These are phyloP conservation scores for Fusarium subglutinans DNA, from an alignment of 2,329 filamentous ascomycete genomes.

Conservation along the genomic window DNA sequence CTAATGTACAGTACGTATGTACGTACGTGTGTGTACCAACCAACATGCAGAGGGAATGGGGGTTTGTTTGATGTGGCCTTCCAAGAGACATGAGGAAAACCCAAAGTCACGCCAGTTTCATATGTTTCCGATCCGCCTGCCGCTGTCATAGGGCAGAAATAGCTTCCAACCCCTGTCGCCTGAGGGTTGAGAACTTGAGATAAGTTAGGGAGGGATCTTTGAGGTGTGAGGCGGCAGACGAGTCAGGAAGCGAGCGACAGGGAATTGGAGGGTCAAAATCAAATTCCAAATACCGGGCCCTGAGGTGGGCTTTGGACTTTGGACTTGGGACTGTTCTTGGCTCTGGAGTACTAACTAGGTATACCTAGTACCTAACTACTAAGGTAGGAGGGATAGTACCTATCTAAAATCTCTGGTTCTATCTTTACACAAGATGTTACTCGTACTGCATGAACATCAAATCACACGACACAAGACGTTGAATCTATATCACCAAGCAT, in stretches of 20 bases:
- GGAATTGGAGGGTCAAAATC: conserved; percentile 11
- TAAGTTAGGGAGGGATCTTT: conserved; percentile 10
- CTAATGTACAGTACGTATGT: background rate
- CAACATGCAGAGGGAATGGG: background rate
- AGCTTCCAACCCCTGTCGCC: conserved; percentile 3
- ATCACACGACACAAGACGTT: background rate
- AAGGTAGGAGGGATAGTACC: too few species aligned
- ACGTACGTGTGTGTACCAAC: background rate
- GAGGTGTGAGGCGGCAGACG: conserved; percentile 17
- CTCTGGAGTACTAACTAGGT: background rate
- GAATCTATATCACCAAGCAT: background rate
- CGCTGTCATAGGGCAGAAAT: conserved; percentile 28
- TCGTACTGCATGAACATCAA: conserved; percentile 11
- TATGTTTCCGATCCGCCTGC: background rate
- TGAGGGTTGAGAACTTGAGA: conserved; percentile 2
- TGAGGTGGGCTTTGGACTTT: background rate
- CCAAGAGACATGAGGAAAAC: conserved; percentile 17
- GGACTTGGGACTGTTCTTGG: background rate
- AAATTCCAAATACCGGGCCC: conserved; percentile 19
- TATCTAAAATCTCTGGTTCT: background rate
- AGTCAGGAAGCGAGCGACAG: conserved; percentile 15
- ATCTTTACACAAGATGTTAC: background rate
- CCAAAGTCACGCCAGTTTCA: conserved; percentile 35
- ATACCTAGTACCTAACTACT: too few species aligned
- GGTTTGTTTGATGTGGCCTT: background rate